These are phyloP conservation scores for Backusella circina DNA, from an alignment of 192 early-diverging fungal species.

Conservation along the genomic window DNA sequence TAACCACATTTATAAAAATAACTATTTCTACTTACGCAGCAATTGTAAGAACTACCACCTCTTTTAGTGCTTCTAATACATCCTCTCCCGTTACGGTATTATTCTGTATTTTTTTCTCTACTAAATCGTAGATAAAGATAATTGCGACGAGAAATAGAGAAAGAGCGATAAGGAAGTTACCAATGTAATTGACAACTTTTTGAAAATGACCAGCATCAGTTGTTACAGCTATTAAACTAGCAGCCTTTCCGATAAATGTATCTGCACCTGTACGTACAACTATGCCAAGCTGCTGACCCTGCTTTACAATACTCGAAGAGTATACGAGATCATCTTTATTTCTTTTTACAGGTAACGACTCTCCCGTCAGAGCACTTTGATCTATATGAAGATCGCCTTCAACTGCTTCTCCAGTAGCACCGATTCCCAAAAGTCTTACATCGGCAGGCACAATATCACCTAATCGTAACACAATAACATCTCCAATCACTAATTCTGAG, in stretches of 20 bases:
- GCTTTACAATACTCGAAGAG: conserved; percentile 71
- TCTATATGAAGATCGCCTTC: conserved; percentile 60
- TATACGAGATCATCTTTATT: conserved; percentile 56
- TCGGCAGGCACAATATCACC: conserved; percentile 81
- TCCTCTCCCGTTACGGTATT: conserved; percentile 53
- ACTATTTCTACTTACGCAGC: conserved; percentile 46
- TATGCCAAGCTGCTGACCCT: conserved; percentile 67
- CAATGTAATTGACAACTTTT: conserved; percentile 72
- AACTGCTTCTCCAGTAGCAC: conserved; percentile 46
- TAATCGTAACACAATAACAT: conserved; percentile 64
- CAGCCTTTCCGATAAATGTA: conserved; percentile 74
- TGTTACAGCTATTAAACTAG: conserved; percentile 64
- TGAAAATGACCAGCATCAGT: conserved; percentile 74
- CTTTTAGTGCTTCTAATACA: conserved; percentile 44
- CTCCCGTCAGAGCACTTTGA: conserved; percentile 71
- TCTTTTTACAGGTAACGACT: conserved; percentile 64
- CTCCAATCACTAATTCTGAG: conserved; percentile 62
- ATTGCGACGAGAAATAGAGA: conserved; percentile 48
- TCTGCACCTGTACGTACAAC: conserved; percentile 68
- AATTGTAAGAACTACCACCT: conserved; percentile 68
- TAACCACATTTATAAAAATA: background rate
- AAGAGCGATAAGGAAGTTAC: conserved; percentile 71
- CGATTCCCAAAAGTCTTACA: conserved; percentile 49
- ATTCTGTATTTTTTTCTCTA: conserved; percentile 23
- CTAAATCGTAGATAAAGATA: conserved; percentile 47